phyloP scores from a whole-genome alignment of 2,329 filamentous ascomycete genomes.

The Xylaria digitata region DNA sequence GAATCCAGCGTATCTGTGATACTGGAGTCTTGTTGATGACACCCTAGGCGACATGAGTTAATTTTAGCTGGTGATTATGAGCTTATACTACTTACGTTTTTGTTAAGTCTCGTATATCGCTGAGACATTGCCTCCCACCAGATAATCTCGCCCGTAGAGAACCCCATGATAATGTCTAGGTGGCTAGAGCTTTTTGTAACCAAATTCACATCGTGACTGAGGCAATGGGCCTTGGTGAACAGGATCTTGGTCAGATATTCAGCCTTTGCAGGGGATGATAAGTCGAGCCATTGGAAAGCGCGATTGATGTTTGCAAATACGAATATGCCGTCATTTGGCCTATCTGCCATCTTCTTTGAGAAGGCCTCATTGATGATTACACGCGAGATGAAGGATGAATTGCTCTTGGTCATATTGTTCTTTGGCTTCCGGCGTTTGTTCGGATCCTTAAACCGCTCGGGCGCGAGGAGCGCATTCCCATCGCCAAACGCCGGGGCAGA shows the following conservation, averaged over 20 bases:
- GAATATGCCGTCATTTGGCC: conserved; percentile 81
- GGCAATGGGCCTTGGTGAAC: conserved; percentile 94
- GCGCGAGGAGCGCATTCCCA: conserved; percentile 78
- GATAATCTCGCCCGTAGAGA: conserved; percentile 95
- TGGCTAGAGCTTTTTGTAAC: conserved; percentile 83
- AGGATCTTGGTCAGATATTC: conserved; percentile 96
- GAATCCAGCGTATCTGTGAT: conserved; percentile 90
- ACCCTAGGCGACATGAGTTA: conserved; percentile 64
- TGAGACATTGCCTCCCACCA: conserved; percentile 99
- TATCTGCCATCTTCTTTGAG: conserved; percentile 81
- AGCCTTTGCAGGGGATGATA: conserved; percentile 80
- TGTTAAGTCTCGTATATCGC: conserved; percentile 94
- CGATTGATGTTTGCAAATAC: conserved; percentile 96
- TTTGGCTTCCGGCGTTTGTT: conserved; percentile 93
- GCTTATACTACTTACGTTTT: conserved; percentile 74
- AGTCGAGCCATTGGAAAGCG: conserved; percentile 94
- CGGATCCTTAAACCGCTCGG: conserved; percentile 74
- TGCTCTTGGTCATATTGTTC: conserved; percentile 98
- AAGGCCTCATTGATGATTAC: conserved; percentile 90
- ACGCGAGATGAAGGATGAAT: conserved; percentile 97
- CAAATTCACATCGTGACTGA: conserved; percentile 92
- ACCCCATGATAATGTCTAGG: conserved; percentile 93
- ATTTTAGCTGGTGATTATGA: background rate
- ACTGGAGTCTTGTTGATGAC: conserved; percentile 88
- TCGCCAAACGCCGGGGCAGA: conserved; percentile 82